Conservation (phyloP, 805 yeast species). For the Kuraishia ogatae region DNA sequence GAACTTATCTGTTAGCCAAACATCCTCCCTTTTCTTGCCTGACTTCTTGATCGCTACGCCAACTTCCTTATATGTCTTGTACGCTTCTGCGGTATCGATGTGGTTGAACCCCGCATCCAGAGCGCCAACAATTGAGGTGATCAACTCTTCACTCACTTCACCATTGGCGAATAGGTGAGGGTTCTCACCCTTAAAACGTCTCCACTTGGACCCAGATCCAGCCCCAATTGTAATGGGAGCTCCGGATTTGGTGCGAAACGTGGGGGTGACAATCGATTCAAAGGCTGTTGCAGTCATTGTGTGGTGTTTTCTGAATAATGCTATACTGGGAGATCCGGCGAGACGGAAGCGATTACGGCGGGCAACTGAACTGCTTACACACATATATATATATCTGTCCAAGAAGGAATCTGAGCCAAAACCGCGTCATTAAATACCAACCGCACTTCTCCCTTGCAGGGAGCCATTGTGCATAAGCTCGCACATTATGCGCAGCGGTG, state of each 20-base stretch:
- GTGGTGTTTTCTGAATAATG: neutral
- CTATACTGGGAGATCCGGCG: no score
- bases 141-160: slow-evolving; percentile 24
- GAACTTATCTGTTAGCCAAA: slow-evolving; percentile 59
- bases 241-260: neutral
- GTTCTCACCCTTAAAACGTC: neutral
- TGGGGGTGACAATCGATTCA: neutral
- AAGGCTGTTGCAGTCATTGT: neutral
- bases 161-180: neutral
- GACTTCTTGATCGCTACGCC: slow-evolving; percentile 41
- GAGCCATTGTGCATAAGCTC: neutral
- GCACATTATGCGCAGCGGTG: neutral
- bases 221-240: neutral
- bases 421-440: neutral
- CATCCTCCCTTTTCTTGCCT: slow-evolving; percentile 30
- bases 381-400: neutral
- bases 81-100: slow-evolving; percentile 60
- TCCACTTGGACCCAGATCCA: neutral
- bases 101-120: slow-evolving; percentile 46
- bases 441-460: neutral
- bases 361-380: no score
- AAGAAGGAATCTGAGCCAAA: no score
- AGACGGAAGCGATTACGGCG: no score
- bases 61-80: slow-evolving; percentile 51
- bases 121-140: slow-evolving; percentile 36